A percentile compares a stretch with the other conserved stretches of the same genome.
These are phyloP conservation scores for Malus hybrid DNA, from an alignment of 331 rosid species.

Conservation along the genomic window DNA sequence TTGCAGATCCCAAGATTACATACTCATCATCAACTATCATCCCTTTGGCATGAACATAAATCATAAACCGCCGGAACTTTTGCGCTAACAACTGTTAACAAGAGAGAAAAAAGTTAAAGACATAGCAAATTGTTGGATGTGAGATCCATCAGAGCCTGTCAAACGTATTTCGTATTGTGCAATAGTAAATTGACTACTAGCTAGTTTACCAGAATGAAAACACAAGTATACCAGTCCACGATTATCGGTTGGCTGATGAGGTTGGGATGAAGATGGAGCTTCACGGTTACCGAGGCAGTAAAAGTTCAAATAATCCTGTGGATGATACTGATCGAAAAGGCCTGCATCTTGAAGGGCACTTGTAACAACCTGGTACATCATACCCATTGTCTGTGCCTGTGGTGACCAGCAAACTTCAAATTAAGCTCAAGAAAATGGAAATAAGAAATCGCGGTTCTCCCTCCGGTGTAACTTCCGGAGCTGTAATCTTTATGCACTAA, in stretches of 20 bases:
- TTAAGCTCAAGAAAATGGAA: not conserved
- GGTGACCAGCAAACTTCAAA: not conserved
- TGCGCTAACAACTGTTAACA: constrained; percentile 35
- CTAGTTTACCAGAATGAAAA: not conserved
- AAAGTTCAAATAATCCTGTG: constrained; percentile 65
- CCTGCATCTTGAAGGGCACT: constrained; percentile 51
- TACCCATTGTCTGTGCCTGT: constrained; percentile 71
- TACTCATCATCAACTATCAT: constrained; percentile 70
- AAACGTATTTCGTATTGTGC: not conserved
- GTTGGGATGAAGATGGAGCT: constrained; percentile 7
- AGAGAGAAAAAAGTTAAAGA: not conserved
- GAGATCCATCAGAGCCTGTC: not conserved
- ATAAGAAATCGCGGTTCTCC: not conserved
- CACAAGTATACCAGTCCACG: constrained; percentile 41
- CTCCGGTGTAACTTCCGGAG: too few species aligned
- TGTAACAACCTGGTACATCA: constrained; percentile 61
- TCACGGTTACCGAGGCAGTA: constrained; percentile 71
- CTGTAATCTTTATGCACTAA: too few species aligned
- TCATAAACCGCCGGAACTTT: constrained; percentile 58
- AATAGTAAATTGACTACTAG: not conserved
- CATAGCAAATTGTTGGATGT: not conserved
- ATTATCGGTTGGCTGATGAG: constrained; percentile 29
- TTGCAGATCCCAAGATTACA: constrained; percentile 69
- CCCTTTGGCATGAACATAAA: constrained; percentile 78
- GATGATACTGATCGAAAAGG: constrained; percentile 40